These are phyloP conservation scores for Cokeromyces recurvatus DNA, from an alignment of 371 early-diverging fungal genomes.

Conservation along the genomic window DNA sequence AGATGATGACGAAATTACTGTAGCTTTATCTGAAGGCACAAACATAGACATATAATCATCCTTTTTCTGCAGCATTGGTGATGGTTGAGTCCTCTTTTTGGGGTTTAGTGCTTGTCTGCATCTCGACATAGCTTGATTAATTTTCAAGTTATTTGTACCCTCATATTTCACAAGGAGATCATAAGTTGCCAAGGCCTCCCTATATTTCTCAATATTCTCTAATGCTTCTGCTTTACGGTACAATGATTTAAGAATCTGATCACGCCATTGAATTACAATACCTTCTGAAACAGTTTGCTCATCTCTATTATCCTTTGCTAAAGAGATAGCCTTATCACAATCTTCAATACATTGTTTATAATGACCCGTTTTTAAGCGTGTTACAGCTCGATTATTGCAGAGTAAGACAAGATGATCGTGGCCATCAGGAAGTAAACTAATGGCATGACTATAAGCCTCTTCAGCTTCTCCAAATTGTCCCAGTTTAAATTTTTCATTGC, in stretches of 20 bases:
- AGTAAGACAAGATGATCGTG: slow-evolving; percentile 63
- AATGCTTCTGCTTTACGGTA: slow-evolving; percentile 71
- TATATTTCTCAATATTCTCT: slow-evolving; percentile 81
- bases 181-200: slow-evolving; percentile 69
- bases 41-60: slow-evolving; percentile 10
- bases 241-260: slow-evolving; percentile 9
- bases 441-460: slow-evolving; percentile 66
- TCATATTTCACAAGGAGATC: slow-evolving; percentile 44
- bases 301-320: slow-evolving; percentile 34
- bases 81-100: neutral
- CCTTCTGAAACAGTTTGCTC: slow-evolving; percentile 32
- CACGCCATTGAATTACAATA: slow-evolving; percentile 25
- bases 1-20: neutral
- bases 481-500: slow-evolving; percentile 85
- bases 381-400: slow-evolving; percentile 86
- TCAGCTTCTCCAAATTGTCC: slow-evolving; percentile 90
- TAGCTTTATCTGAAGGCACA: slow-evolving; percentile 1
- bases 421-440: slow-evolving; percentile 49
- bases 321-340: slow-evolving; percentile 44
- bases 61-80: neutral
- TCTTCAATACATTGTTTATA: slow-evolving; percentile 68
- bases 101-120: slow-evolving; percentile 31
- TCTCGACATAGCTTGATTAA: slow-evolving; percentile 38
- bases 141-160: slow-evolving; percentile 41
- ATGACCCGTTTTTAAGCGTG: slow-evolving; percentile 79